Conservation (phyloP, 1,284 basidiomycete genomes). For the Acaromyces ingoldii region DNA sequence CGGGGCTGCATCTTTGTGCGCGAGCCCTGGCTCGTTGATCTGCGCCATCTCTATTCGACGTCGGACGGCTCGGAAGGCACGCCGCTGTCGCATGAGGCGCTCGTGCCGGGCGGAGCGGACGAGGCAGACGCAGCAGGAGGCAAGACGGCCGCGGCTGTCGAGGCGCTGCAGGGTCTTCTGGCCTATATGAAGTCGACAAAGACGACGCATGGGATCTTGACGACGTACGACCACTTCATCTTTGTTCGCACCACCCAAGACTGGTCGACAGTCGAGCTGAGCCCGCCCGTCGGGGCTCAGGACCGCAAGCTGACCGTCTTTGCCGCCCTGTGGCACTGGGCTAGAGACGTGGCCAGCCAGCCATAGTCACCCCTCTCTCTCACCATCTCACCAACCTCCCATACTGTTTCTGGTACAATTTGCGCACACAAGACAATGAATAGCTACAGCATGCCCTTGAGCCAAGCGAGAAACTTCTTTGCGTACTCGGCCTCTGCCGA, state of each 20-base stretch:
- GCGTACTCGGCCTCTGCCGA: neutral
- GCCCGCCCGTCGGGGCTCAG: neutral
- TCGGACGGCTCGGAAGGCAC: neutral
- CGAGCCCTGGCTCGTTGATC: slow-evolving; percentile 9
- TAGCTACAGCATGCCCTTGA: neutral
- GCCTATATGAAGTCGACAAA: slow-evolving; percentile 8
- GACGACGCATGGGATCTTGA: slow-evolving; percentile 5
- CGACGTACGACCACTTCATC: slow-evolving; percentile 14
- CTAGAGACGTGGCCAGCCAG: slow-evolving; percentile 5
- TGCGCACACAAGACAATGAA: neutral
- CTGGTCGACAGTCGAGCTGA: slow-evolving; percentile 2
- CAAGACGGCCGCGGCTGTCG: neutral
- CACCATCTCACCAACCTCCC: no score
- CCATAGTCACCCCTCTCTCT: neutral
- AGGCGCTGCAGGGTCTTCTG: slow-evolving; percentile 4
- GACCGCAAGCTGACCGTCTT: slow-evolving; percentile 7
- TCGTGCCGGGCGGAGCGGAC: no score
- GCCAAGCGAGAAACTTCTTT: neutral
- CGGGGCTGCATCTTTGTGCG: slow-evolving; percentile 8
- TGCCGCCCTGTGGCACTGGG: slow-evolving; percentile 5
- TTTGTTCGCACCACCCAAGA: slow-evolving; percentile 2
- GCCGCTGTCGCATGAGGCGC: neutral
- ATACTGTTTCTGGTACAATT: no score
- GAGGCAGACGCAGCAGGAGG: neutral
- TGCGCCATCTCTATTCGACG: neutral